Evolutionary conservation across 305 asterid genomes (phyloP).

Genomic region (Nicotiana rustica): DNA sequence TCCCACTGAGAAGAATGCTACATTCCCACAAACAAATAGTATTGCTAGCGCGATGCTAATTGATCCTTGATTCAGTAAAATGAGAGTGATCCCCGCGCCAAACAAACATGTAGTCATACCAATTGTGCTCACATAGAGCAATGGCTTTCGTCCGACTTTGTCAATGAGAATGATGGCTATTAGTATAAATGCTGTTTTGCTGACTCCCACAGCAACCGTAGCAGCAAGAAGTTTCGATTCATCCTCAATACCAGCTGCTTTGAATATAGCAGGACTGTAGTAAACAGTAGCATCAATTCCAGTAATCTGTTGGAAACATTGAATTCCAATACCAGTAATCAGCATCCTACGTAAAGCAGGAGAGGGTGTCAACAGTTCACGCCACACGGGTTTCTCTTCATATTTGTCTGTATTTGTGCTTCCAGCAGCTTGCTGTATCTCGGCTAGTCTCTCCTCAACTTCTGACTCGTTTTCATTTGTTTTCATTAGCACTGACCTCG

Average conservation of each 20-base stretch:
- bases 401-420: conserved; percentile 35
- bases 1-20: conserved; percentile 90
- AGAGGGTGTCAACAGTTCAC: conserved; percentile 69
- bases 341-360: conserved; percentile 80
- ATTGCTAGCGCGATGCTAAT: conserved; percentile 55
- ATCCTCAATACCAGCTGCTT: conserved; percentile 70
- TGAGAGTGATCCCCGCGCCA: conserved; percentile 55
- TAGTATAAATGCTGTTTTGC: conserved; percentile 74
- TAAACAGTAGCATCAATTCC: conserved; percentile 96
- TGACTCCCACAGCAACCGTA: conserved; percentile 89
- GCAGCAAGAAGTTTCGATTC: conserved; percentile 83
- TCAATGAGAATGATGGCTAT: conserved; percentile 74
- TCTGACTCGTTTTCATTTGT: conserved; percentile 76
- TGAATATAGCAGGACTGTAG: conserved; percentile 86
- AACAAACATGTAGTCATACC: conserved; percentile 89
- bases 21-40: conserved; percentile 77
- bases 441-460: conserved; percentile 81
- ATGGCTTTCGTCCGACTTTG: conserved; percentile 82
- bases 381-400: conserved; percentile 76
- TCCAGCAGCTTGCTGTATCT: conserved; percentile 70
- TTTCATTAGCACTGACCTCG: conserved; percentile 69
- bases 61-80: conserved; percentile 60
- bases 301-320: conserved; percentile 83
- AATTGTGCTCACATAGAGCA: conserved; percentile 83
- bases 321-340: conserved; percentile 84